Evolutionary conservation across 1,139 yeast species (phyloP), one percentile per base, ranked within the genome.

Genomic region (Pneumocystis canis): DNA sequence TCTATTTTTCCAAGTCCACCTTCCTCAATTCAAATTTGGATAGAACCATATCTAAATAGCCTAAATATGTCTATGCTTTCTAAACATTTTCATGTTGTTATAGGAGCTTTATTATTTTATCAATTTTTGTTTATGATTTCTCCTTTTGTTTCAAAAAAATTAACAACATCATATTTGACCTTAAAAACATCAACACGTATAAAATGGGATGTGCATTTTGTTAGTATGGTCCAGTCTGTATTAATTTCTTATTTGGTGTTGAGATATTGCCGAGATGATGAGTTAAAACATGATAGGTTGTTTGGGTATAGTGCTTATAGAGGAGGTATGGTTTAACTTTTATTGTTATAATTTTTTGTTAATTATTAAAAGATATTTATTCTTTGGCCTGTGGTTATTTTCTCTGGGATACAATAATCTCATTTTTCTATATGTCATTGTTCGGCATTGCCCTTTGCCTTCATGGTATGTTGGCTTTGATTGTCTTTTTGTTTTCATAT

Each of bases 201-300:
- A 69, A 90, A 92, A 73, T 88, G 88, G 70, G 95, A 89, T 72
- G 85, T 90, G 68, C 96, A 92, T 73, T 80, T 87, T 28, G 96
- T 89, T 2, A 88, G 97, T 2, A 86, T 86, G 82, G 79, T 89
- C 56, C 97, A 92, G 73, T 81, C 90, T 63, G 64, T 84, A 2
- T 67, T 85, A 58, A 84, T 89, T 60, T 71, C 85, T 61, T 70
- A 72, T 6, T 69, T 82, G 9, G 78, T 84, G 57, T 70, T 80
- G 58, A 92, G 92, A 0, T 76, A 84, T 72, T 83, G 47, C 75
- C 75, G 77, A 67, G 86, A 85, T 69, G 78, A 81, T 18, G 73
- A 74, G 61, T 73, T 82, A 37, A 80, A 82, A 65, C 78, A 82
- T 60, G 77, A 72, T 66, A 67, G 68, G 20, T 66, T 90, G n/a